Conservation (phyloP, 148 eudicot genomes). For the Polygonum aviculare region DNA sequence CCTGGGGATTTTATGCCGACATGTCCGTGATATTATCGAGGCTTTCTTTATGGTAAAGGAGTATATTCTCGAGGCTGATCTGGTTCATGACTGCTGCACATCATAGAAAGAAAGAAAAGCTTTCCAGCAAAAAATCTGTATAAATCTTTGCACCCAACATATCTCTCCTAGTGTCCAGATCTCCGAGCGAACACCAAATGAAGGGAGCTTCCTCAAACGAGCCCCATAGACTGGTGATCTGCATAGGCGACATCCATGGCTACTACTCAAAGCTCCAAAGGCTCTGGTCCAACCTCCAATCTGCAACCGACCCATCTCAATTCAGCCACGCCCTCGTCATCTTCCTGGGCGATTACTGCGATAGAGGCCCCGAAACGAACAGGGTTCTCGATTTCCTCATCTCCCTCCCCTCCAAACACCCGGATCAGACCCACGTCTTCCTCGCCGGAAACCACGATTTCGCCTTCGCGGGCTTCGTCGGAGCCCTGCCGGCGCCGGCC, state of each 20-base stretch:
- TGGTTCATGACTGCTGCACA: too few relatives aligned
- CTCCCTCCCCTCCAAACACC: slow-evolving; percentile 51
- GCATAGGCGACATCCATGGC: slow-evolving; percentile 86
- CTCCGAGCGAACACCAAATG: too few relatives aligned
- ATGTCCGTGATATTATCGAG: too few relatives aligned
- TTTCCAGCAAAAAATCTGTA: too few relatives aligned
- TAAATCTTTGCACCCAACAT: too few relatives aligned
- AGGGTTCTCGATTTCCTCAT: slow-evolving; percentile 59
- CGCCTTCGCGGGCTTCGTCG: slow-evolving; percentile 70
- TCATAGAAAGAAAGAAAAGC: too few relatives aligned
- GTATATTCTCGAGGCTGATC: too few relatives aligned
- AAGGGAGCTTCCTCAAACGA: not conserved
- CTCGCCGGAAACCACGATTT: slow-evolving; percentile 78
- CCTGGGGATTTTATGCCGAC: too few relatives aligned
- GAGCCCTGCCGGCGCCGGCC: slow-evolving; percentile 41
- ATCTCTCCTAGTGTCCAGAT: too few relatives aligned
- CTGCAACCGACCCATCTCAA: slow-evolving; percentile 9
- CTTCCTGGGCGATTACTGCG: slow-evolving; percentile 93
- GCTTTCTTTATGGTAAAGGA: too few relatives aligned
- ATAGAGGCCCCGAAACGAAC: slow-evolving; percentile 66
- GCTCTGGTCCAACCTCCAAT: slow-evolving; percentile 56
- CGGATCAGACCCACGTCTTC: slow-evolving; percentile 79
- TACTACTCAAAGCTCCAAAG: slow-evolving; percentile 7
- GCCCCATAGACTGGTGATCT: slow-evolving; percentile 18
- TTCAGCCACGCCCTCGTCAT: slow-evolving; percentile 52